Base-by-base conservation (phyloP, 2,329 filamentous ascomycete genomes). In the Didymella segeticola region DNA sequence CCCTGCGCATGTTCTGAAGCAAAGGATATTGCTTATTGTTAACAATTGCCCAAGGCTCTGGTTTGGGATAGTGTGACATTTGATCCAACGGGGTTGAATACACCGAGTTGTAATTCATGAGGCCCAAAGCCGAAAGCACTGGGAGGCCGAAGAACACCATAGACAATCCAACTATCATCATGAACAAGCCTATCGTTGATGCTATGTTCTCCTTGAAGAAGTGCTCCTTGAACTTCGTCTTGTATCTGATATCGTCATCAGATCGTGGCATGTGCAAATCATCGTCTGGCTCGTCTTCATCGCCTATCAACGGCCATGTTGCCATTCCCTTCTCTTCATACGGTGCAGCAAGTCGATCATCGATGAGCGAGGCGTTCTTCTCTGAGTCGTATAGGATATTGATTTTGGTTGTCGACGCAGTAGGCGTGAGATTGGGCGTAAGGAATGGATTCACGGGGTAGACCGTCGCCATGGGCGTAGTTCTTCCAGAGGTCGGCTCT, bases 261-360 rank as follows among this genome's bases (percentile, higher is more conserved):
- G 78, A 77, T 39, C 73, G 71, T 9, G 82, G 82, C 73, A 81
- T 79, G 53, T 84, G 82, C 68, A 83, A 76, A 22, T 80, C 78
- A 56, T 84, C 82, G 56, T 84, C 82, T 22, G 76, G 75, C 62
- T 84, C 82, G 41, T 78, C 74, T 54, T 82, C 76, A 54, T 83
- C 77, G 12, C 74, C 70, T 57, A 81, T 80, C 17, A 83, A 62
- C 4, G 80, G 77, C 62, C 79, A 80, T 1, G 60, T 63, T 53
- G 71, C 71, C 19, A 75, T 73, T 20, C 73, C 76, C 29, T 74
- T 71, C 49, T 79, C 78, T 19, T 77, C 64, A 59, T 68, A 72
- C 1, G 79, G 78, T 8, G 76, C 77, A 15, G 69, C 73, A 11
- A 83, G 65, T 26, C 79, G 72, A 59, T 83, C 80, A 61, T 83